Evolutionary conservation across 2,329 filamentous ascomycete species (phyloP), one percentile per base, ranked within the genome.

Genomic region (Myriosclerotinia scirpicola): DNA sequence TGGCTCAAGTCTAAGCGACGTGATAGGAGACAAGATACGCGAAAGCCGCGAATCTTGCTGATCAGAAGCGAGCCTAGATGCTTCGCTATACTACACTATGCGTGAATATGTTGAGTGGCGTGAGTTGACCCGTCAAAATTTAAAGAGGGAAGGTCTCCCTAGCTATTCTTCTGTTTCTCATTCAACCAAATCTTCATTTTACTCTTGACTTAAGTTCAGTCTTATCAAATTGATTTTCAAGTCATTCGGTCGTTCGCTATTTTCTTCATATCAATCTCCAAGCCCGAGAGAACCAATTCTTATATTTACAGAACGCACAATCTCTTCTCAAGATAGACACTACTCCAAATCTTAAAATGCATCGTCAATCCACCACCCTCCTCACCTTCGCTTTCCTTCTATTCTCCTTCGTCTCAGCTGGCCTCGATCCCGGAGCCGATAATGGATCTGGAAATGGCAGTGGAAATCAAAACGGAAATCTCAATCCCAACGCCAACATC

Each of bases 91-190:
- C 26, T 26, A 26, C 26, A 26, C 26, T 26, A 26, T 26, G 26
- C 26, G 26, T 26, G 26, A 26, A 26, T 2, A 14, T 30, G 38
- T 1, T 3, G n/a, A 30, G n/a, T 15, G 11, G 38, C 22, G 15
- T 30, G 38, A 58, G 38, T 58, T 58, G 38, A 44, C 38, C 22
- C 9, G 54, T 58, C 22, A 58, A 58, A 38, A 34, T 15, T 20
- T 44, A 58, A 14, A 58, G 54, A 44, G 2, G n/a, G 1, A 26
- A 3, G 15, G 4, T 14, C 11, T 20, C 38, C 38, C 34, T 44
- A 30, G 22, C 54, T 58, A 44, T 58, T 58, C 36, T 58, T 6
- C 22, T 17, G 38, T 58, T 58, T 22, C 30, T 56, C 36, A 14
- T 56, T 56, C 54, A 56, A 58, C 54, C 38, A 30, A 12, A 3